A percentile compares a stretch with the other conserved stretches of the same genome.
Evolutionary conservation across 2,329 filamentous ascomycete genomes (phyloP).

Genomic region (Celoporthe dispersa): DNA sequence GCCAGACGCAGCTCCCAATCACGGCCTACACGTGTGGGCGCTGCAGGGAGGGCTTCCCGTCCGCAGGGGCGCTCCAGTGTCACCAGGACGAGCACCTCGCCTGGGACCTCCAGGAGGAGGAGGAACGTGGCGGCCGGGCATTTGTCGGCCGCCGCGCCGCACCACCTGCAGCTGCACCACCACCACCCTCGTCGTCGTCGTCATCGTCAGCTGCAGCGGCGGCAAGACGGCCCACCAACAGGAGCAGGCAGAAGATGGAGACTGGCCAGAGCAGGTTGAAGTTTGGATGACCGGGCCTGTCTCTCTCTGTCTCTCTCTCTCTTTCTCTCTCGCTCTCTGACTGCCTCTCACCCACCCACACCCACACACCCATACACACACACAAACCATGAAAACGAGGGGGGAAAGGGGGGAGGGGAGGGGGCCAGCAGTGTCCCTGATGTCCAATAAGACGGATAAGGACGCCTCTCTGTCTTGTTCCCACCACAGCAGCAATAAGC

Average conservation of each 20-base stretch:
- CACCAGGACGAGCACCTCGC: conserved; percentile 97
- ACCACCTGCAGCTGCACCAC: conserved; percentile 22
- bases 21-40: conserved; percentile 59
- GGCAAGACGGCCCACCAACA: conserved; percentile 45
- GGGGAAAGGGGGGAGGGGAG: not conserved
- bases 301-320: no score
- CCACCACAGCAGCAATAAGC: not conserved
- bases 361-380: no score
- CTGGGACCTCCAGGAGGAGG: conserved; percentile 74
- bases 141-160: conserved; percentile 45
- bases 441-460: no score
- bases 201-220: conserved; percentile 43
- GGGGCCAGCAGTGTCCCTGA: no score
- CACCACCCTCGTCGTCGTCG: not conserved
- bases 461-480: not conserved
- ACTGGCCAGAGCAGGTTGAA: conserved; percentile 64
- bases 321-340: no score
- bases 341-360: no score
- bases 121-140: conserved; percentile 58
- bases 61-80: conserved; percentile 65
- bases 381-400: no score
- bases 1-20: conserved; percentile 41
- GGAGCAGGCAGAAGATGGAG: conserved; percentile 50
- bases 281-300: conserved; percentile 53
- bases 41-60: conserved; percentile 66